A percentile compares a stretch with the other conserved stretches of the same genome.
These are phyloP conservation scores for Neckera pumila DNA, from an alignment of 225 moss, liverwort and hornwort genomes.

Conservation along the genomic window DNA sequence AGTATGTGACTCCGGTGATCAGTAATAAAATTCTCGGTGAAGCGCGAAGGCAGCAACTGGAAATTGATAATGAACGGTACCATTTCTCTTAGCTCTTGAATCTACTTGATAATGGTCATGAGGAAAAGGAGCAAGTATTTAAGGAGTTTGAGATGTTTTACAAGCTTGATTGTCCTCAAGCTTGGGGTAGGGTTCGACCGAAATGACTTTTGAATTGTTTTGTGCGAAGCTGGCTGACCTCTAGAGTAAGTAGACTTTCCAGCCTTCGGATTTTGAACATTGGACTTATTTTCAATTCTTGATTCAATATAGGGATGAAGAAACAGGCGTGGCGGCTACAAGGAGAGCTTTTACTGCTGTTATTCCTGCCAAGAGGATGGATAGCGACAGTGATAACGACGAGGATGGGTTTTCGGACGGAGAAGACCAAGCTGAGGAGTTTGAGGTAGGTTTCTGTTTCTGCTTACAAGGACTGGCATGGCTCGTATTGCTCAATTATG, in stretches of 20 bases:
- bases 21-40: conserved; percentile 80
- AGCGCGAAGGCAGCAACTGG: conserved; percentile 83
- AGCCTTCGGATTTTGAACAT: neutral
- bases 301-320: conserved; percentile 57
- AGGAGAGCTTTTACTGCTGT: conserved; percentile 66
- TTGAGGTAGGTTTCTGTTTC: conserved; percentile 21
- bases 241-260: neutral
- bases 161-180: neutral
- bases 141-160: neutral
- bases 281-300: neutral
- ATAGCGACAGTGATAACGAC: conserved; percentile 65
- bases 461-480: neutral
- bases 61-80: conserved; percentile 83
- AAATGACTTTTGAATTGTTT: neutral
- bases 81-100: neutral
- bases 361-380: conserved; percentile 21
- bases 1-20: conserved; percentile 75
- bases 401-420: conserved; percentile 65
- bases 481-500: neutral
- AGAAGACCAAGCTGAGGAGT: conserved; percentile 52
- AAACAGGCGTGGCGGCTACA: conserved; percentile 71
- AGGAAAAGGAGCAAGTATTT: neutral
- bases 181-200: neutral
- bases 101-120: neutral
- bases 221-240: neutral